Conservation (phyloP, 148 eudicot genomes). For the Chenopodium berlandieri region DNA sequence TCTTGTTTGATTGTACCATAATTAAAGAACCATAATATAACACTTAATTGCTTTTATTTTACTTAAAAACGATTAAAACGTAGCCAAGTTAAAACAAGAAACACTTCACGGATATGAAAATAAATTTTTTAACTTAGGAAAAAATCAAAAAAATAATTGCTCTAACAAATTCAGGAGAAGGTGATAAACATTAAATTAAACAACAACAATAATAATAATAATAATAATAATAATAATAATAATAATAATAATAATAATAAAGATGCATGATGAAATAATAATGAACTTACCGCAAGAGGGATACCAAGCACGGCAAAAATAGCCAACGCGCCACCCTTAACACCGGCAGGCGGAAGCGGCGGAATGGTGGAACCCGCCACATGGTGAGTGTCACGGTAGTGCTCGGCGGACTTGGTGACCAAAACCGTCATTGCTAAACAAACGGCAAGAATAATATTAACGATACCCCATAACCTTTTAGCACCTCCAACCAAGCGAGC, state of each 20-base stretch:
- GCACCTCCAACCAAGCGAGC: slow-evolving; percentile 39
- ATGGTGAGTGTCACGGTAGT: slow-evolving; percentile 14
- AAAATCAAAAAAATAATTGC: not conserved
- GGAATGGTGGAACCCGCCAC: not conserved
- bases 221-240: too few species aligned
- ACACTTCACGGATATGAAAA: not conserved
- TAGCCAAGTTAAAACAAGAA: too few species aligned
- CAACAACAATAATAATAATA: too few species aligned
- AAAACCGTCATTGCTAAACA: slow-evolving; percentile 39
- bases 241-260: not conserved
- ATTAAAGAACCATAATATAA: too few species aligned
- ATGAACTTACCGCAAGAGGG: slow-evolving; percentile 54
- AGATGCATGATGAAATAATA: not conserved
- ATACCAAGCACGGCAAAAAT: slow-evolving; percentile 56
- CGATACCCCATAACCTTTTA: slow-evolving; percentile 45
- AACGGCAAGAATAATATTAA: slow-evolving; percentile 34
- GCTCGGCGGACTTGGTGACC: slow-evolving; percentile 45
- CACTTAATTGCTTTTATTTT: too few species aligned
- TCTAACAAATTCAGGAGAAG: too few species aligned
- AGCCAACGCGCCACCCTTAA: slow-evolving; percentile 50
- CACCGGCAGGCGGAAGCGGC: slow-evolving; percentile 31
- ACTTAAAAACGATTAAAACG: too few species aligned
- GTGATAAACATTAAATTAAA: not conserved
- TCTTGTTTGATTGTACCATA: too few species aligned
- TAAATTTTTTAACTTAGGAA: not conserved